These are phyloP conservation scores for Fragilaria crotonensis DNA, from an alignment of 108 stramenopile species.

Conservation along the genomic window DNA sequence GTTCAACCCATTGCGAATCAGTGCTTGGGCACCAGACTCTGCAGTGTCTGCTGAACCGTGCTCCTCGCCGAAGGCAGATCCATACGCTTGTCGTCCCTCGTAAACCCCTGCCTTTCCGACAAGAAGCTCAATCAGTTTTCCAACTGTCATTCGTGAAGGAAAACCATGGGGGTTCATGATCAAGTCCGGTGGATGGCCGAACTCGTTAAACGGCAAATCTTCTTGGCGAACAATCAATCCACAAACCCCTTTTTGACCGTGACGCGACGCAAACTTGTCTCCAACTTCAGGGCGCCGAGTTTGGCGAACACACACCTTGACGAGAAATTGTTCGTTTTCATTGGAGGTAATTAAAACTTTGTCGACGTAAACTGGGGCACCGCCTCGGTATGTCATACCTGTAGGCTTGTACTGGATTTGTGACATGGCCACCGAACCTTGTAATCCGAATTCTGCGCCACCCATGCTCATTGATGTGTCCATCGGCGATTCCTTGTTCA, in stretches of 20 bases:
- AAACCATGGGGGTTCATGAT: slow-evolving; percentile 99
- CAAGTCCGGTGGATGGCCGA: slow-evolving; percentile 93
- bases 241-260: slow-evolving; percentile 99
- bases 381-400: slow-evolving; percentile 76
- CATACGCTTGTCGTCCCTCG: slow-evolving; percentile 91
- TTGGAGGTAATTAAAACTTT: slow-evolving; percentile 95
- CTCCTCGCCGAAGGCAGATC: slow-evolving; percentile 97
- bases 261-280: slow-evolving; percentile 97
- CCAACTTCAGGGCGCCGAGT: slow-evolving; percentile 95
- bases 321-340: slow-evolving; percentile 90
- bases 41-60: slow-evolving; percentile 90
- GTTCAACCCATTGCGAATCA: slow-evolving; percentile 93
- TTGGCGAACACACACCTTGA: slow-evolving; percentile 93
- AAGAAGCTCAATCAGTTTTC: slow-evolving; percentile 95
- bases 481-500: slow-evolving; percentile 87
- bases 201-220: slow-evolving; percentile 97
- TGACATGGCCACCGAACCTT: slow-evolving; percentile 27
- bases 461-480: slow-evolving; percentile 63
- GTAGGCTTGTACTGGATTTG: slow-evolving; percentile 74
- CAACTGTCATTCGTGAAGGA: slow-evolving; percentile 99
- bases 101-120: slow-evolving; percentile 93
- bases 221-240: slow-evolving; percentile 92
- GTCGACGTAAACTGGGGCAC: slow-evolving; percentile 89
- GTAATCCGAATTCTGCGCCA: slow-evolving; percentile 38
- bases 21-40: slow-evolving; percentile 69